Evolutionary conservation across 805 yeast genomes (phyloP).

Genomic region (Candida germanica): DNA sequence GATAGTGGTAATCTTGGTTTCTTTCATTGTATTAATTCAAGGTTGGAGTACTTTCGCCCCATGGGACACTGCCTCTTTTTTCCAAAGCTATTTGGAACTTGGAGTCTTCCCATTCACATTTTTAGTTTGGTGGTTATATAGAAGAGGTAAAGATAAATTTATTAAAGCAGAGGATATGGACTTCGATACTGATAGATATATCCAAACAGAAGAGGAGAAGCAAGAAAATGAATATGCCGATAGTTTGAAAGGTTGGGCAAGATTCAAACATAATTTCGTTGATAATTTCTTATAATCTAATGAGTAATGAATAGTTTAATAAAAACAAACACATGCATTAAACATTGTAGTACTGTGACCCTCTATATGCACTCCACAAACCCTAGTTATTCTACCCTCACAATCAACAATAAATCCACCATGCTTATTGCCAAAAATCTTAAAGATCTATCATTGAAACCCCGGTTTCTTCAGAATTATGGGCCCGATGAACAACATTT

Average conservation of each 20-base stretch:
- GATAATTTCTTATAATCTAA: slow-evolving; percentile 23
- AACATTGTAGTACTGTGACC: too few relatives aligned
- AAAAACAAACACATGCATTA: too few relatives aligned
- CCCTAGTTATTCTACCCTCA: background rate
- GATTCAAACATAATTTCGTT: slow-evolving; percentile 29
- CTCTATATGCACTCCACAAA: background rate
- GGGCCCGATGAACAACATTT: slow-evolving; percentile 49
- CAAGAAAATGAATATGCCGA: slow-evolving; percentile 35
- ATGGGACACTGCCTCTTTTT: slow-evolving; percentile 39
- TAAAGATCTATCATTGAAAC: slow-evolving; percentile 25
- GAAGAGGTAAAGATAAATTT: slow-evolving; percentile 39
- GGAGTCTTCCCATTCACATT: slow-evolving; percentile 46
- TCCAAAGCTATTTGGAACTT: slow-evolving; percentile 45
- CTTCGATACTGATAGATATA: slow-evolving; percentile 50
- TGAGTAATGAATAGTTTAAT: slow-evolving; percentile 1
- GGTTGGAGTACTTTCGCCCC: slow-evolving; percentile 53
- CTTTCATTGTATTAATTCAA: slow-evolving; percentile 48
- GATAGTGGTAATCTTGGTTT: slow-evolving; percentile 40
- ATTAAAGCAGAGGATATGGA: slow-evolving; percentile 48
- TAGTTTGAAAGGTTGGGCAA: slow-evolving; percentile 43
- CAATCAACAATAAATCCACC: background rate
- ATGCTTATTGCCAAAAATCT: slow-evolving; percentile 1
- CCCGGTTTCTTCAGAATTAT: slow-evolving; percentile 37
- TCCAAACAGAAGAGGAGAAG: slow-evolving; percentile 48
- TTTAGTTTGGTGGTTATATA: slow-evolving; percentile 45